Percentiles rank a stretch among this genome's conserved stretches.
These are phyloP conservation scores for Marasmius oreades DNA, from an alignment of 1,284 basidiomycete genomes.

Conservation along the genomic window DNA sequence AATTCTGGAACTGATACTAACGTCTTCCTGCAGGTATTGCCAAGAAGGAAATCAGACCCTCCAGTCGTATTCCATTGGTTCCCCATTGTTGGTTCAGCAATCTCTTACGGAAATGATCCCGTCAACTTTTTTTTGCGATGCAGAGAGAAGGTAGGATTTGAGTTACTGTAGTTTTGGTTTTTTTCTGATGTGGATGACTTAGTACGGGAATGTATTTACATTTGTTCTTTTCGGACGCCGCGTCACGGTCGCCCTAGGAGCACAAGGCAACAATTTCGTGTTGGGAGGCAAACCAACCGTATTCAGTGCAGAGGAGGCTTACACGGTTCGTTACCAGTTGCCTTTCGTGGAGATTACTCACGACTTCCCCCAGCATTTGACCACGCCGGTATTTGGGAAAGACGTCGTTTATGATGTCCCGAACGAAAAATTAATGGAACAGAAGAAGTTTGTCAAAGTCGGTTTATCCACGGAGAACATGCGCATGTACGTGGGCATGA, in stretches of 20 bases:
- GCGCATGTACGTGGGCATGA: conserved; percentile 87
- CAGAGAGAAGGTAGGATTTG: conserved; percentile 83
- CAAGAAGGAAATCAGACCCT: conserved; percentile 57
- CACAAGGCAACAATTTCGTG: conserved; percentile 93
- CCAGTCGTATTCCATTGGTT: conserved; percentile 83
- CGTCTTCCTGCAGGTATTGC: conserved; percentile 36
- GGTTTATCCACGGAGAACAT: conserved; percentile 93
- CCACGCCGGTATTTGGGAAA: conserved; percentile 93
- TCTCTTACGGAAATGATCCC: conserved; percentile 79
- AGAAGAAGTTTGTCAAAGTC: conserved; percentile 97
- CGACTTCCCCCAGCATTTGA: conserved; percentile 60
- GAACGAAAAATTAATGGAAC: conserved; percentile 97
- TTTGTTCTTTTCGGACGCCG: conserved; percentile 88
- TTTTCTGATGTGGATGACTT: conserved; percentile 3
- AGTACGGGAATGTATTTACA: conserved; percentile 87
- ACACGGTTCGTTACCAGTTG: conserved; percentile 60
- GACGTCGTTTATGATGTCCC: conserved; percentile 98
- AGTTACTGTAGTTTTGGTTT: conserved; percentile 5
- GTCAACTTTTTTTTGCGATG: conserved; percentile 76
- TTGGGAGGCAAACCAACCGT: conserved; percentile 92
- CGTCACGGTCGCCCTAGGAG: conserved; percentile 89
- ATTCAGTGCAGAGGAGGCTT: conserved; percentile 96
- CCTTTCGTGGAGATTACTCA: conserved; percentile 12
- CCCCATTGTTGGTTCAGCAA: conserved; percentile 77
- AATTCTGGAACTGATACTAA: background rate